A percentile compares a stretch with the other conserved stretches of the same genome.
Evolutionary conservation across 2,329 filamentous ascomycete genomes (phyloP).

Genomic region (Penicillium hordei): DNA sequence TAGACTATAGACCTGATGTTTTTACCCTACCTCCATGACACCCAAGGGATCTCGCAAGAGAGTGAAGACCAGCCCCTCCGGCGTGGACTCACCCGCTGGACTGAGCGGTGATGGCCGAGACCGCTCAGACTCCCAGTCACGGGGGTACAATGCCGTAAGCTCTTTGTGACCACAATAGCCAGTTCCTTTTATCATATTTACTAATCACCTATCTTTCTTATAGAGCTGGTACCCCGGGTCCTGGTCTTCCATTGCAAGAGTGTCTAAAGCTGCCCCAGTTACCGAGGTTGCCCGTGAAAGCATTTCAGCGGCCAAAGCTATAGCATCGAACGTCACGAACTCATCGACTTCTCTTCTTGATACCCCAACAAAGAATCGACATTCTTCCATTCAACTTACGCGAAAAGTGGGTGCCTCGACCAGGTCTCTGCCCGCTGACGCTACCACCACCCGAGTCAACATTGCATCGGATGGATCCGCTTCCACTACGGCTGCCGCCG

Average conservation of each 20-base stretch:
- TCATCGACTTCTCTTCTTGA: slow-evolving; percentile 33
- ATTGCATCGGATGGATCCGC: slow-evolving; percentile 44
- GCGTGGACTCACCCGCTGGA: slow-evolving; percentile 29
- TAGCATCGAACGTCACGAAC: slow-evolving; percentile 36
- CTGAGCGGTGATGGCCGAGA: slow-evolving; percentile 28
- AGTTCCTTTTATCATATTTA: slow-evolving; percentile 6
- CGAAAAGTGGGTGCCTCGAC: slow-evolving; percentile 42
- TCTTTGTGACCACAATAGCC: background rate
- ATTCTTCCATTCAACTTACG: slow-evolving; percentile 46
- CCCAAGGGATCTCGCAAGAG: slow-evolving; percentile 46
- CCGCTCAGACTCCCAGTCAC: slow-evolving; percentile 28
- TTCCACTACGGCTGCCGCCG: slow-evolving; percentile 30
- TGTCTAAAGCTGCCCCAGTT: slow-evolving; percentile 48
- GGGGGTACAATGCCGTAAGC: slow-evolving; percentile 34
- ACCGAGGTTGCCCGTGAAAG: slow-evolving; percentile 53
- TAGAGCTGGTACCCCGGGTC: slow-evolving; percentile 48
- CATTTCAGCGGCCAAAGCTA: slow-evolving; percentile 45
- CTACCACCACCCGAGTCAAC: slow-evolving; percentile 48
- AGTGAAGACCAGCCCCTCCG: slow-evolving; percentile 42
- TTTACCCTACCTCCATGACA: slow-evolving; percentile 36
- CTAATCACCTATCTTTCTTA: slow-evolving; percentile 3
- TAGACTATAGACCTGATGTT: slow-evolving; percentile 34
- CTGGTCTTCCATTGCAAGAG: slow-evolving; percentile 43
- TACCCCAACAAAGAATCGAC: slow-evolving; percentile 27
- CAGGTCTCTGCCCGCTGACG: slow-evolving; percentile 47